Evolutionary conservation across 2,329 filamentous ascomycete species (phyloP), one percentile per base, ranked within the genome.

Genomic region (Aspergillus quadricinctus): DNA sequence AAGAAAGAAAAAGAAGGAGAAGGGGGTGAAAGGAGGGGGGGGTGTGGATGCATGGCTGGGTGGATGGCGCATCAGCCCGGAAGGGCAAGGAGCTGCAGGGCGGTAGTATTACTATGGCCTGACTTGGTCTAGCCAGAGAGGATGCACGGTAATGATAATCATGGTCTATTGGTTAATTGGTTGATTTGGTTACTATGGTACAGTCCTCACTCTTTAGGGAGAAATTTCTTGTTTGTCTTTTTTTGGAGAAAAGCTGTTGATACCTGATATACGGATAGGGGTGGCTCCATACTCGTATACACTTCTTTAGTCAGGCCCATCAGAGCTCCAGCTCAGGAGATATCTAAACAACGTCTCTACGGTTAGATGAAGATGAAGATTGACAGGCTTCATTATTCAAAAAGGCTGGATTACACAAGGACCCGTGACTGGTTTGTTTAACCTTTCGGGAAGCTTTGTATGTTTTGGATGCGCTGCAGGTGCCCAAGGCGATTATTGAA

Each of bases 81-180:
- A 58, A 60, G 53, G 62, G 64, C 55, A 66, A 61, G 61, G 61
- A 61, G 64, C 59, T 62, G 64, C 62, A 67, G 63, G 62, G 57
- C 57, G 60, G 60, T 53, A 52, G 61, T 55, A 58, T 61, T 21
- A 46, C 43, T 46, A 46, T 46, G 43, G 21, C 43, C 43, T 25
- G 43, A 46, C 43, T 46, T 7, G 43, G 43, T 46, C 43, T 46
- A 46, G 43, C 43, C 21, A 57, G 51, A 58, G 46, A 55, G 29
- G 52, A 50, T 55, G 43, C 48, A 35, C n/a, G 29, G 25, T 55
- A 51, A 28, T 31, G 19, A 35, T n/a, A 46, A 41, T 17, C 46
- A 25, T 48, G 23, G 17, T 48, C 17, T 48, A 21, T 48, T 48
- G 31, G 31, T 48, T 23, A 11, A 25, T 48, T 48, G 31, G 31